Conservation (phyloP, 306 rosid species). For the Quercus glauca region DNA sequence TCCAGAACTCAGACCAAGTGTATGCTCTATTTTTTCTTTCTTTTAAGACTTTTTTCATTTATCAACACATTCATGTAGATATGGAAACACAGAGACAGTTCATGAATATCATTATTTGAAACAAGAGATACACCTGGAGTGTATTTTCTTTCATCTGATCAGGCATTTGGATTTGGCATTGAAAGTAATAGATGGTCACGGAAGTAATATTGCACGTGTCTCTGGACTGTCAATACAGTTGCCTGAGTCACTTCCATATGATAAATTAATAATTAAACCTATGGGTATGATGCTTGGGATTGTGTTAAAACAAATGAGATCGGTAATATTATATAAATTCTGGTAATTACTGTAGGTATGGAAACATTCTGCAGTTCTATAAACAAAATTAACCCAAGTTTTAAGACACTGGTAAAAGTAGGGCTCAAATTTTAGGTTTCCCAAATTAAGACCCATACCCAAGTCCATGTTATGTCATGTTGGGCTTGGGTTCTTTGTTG, state of each 20-base stretch:
- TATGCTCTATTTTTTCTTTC: constrained; percentile 27
- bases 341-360: neutral
- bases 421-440: neutral
- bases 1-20: constrained; percentile 97
- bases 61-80: neutral
- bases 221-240: neutral
- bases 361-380: neutral
- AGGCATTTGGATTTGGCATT: neutral
- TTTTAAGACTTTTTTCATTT: neutral
- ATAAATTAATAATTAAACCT: neutral
- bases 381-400: neutral
- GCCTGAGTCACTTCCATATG: neutral
- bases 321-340: neutral
- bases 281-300: neutral
- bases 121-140: neutral
- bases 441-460: neutral
- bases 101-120: neutral
- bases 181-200: neutral
- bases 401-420: neutral
- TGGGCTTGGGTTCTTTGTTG: neutral
- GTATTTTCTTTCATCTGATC: neutral
- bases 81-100: neutral
- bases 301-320: neutral
- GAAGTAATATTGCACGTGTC: neutral
- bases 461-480: neutral